Evolutionary conservation across 176 grass and related monocot genomes (phyloP).

Genomic region (Cenchrus purpureus): DNA sequence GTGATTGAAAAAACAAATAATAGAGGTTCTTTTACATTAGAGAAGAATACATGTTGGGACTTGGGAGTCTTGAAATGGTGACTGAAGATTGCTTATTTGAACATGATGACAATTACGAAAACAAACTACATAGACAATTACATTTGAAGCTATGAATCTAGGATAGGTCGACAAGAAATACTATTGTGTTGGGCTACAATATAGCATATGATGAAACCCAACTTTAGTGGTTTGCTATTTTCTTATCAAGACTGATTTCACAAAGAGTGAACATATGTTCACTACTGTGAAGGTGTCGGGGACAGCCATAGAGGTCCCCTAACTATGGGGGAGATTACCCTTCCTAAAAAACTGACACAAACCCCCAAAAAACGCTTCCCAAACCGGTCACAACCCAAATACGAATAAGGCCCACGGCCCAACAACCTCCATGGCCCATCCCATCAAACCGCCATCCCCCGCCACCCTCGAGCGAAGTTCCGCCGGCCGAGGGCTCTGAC

Average conservation of each 20-base stretch:
- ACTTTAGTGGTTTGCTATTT: not conserved
- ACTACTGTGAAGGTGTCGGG: not conserved
- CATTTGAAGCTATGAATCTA: not conserved
- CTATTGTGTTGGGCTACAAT: conserved; percentile 1
- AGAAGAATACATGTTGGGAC: not conserved
- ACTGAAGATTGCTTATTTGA: not conserved
- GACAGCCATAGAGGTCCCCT: too few relatives aligned
- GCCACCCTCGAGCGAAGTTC: too few relatives aligned
- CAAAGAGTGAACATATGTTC: not conserved
- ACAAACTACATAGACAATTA: conserved; percentile 10
- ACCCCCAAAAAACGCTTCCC: too few relatives aligned
- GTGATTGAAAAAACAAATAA: conserved; percentile 23
- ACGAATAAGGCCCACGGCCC: too few relatives aligned
- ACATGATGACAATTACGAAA: not conserved
- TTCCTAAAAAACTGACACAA: too few relatives aligned
- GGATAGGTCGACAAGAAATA: not conserved
- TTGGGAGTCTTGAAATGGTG: not conserved
- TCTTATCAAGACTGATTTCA: conserved; percentile 13
- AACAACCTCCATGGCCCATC: too few relatives aligned
- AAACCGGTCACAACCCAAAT: too few relatives aligned
- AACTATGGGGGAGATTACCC: too few relatives aligned
- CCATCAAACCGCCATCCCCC: too few relatives aligned
- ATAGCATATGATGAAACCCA: conserved; percentile 5
- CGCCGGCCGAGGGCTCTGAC: too few relatives aligned
- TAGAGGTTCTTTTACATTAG: not conserved